Evolutionary conservation across 2,329 filamentous ascomycete species (phyloP), one percentile per base, ranked within the genome.

Genomic region (Ampelomyces quisqualis): DNA sequence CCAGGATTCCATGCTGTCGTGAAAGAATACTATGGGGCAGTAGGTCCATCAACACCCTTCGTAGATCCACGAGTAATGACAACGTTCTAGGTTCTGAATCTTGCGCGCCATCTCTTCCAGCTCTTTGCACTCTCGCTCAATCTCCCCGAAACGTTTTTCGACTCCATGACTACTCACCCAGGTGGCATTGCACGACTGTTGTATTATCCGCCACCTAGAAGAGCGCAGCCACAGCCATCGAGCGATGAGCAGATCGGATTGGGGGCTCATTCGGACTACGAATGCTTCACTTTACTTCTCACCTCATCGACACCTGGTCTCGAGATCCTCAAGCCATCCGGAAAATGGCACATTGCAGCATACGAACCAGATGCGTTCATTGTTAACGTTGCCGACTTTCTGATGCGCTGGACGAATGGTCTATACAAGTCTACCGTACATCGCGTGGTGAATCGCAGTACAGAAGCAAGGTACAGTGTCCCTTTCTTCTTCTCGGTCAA

Each of bases 351-450:
- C 22, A 33, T 53, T 3, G 60, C 73, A 0, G 47, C 52, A 3
- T 71, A 73, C 2, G 54, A 74, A 1, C 63, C 65, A 1, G 70
- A 66, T 1, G 67, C 74, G 0, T 68, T 77, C 31, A 73, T 78
- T 11, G 72, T 78, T n/a, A 78, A 78, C 37, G 72, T 78, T 13
- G 76, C 69, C 5, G 74, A 78, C 50, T 75, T 71, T 38, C 55
- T 78, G 46, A 74, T 75, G 68, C 67, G 75, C 11, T 74, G 73
- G 61, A 77, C 74, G 1, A 78, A 78, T 39, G 75, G 73, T 13
- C 42, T 60, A 31, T 78, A 75, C 40, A 67, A 74, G 38, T 74
- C 70, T 30, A 77, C 73, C 0, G 68, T 78, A n/a, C 76, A 77
- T 45, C 59, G 73, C 2, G 74, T 72, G 2, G 66, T 73, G 22